Evolutionary conservation across 2,329 filamentous ascomycete genomes (phyloP), one percentile per base, ranked within the genome.

Genomic region (Phyllosticta capitalensis): DNA sequence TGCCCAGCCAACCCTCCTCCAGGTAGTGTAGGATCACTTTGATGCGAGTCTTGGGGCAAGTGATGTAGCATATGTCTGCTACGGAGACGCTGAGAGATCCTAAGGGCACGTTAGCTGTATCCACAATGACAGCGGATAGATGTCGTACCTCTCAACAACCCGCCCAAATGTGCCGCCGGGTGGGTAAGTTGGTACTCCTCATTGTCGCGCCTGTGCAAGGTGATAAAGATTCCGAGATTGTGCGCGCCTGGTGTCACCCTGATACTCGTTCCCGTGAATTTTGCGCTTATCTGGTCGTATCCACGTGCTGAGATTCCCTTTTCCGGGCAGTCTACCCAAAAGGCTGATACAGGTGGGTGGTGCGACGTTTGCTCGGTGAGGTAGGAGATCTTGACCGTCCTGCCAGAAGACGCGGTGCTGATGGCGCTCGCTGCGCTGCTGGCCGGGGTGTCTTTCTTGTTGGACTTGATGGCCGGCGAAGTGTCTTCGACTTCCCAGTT

Each of bases 281-380:
- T 97, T 69, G 94, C 94, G 66, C 89, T 92, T 67, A 99, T 86
- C 77, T 99, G 94, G 70, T 99, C 94, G 70, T 92, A 99, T 1
- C 94, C 94, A 61, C 88, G 83, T 17, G 94, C 94, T 45, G 84
- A 85, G 64, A 99, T 82, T 26, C 92, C 94, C 70, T 90, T 92
- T 65, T 95, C 89, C 0, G 92, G 91, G 70, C 94, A 99, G 69
- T 91, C 87, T 64, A 96, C 86, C 72, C 89, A 92, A 74, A 95
- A 99, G 14, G 94, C 94, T 66, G 92, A 97, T 65, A 99, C 92
- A 9, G 94, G 94, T 33, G 94, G 94, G 74, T 99, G 94, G 69
- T 99, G 94, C 7, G 91, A 96, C 9, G 94, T 99, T 76, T 99
- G 94, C 75, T 99, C 94, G 24, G 94, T 97, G 62, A 99, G 81